Percentiles rank a stretch among this genome's conserved stretches.
phyloP scores from a whole-genome alignment of 2,329 filamentous ascomycete genomes.

The Metarhizium sp. region DNA sequence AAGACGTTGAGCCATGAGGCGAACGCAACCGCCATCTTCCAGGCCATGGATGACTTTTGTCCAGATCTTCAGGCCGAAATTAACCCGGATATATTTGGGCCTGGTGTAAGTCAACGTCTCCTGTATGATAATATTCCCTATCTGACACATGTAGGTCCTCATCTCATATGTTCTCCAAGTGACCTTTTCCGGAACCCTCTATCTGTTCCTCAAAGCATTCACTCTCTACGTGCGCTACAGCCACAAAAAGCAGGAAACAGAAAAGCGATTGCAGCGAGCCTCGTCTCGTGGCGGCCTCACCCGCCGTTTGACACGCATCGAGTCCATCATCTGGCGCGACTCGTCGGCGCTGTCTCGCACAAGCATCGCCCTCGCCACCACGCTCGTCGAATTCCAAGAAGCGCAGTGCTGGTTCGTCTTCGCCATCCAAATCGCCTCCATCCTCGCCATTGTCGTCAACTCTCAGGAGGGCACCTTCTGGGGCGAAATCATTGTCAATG shows the following conservation, averaged over 20 bases:
- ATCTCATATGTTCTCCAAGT: slow-evolving; percentile 30
- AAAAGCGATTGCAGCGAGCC: background rate
- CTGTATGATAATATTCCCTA: background rate
- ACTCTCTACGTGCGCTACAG: slow-evolving; percentile 24
- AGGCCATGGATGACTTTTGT: slow-evolving; percentile 25
- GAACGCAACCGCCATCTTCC: slow-evolving; percentile 19
- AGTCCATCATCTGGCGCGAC: slow-evolving; percentile 28
- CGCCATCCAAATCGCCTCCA: slow-evolving; percentile 29
- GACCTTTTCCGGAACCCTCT: slow-evolving; percentile 23
- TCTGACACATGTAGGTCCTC: slow-evolving; percentile 18
- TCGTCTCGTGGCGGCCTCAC: slow-evolving; percentile 10
- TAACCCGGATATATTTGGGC: slow-evolving; percentile 29
- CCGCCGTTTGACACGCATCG: slow-evolving; percentile 23
- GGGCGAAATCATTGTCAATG: slow-evolving; percentile 29
- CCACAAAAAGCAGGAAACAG: slow-evolving; percentile 13
- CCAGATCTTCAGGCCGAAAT: slow-evolving; percentile 26
- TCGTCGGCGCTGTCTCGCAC: slow-evolving; percentile 26
- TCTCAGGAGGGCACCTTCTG: slow-evolving; percentile 30
- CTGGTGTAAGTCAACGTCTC: slow-evolving; percentile 20
- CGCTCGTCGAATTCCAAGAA: slow-evolving; percentile 30
- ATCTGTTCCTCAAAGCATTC: slow-evolving; percentile 25
- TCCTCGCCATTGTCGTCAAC: slow-evolving; percentile 30
- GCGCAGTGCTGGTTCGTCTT: slow-evolving; percentile 31
- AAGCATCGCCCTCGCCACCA: slow-evolving; percentile 29
- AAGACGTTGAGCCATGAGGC: slow-evolving; percentile 16